Evolutionary conservation across 345 rosid genomes (phyloP), one percentile per base, ranked within the genome.

Genomic region (Brassica juncea): DNA sequence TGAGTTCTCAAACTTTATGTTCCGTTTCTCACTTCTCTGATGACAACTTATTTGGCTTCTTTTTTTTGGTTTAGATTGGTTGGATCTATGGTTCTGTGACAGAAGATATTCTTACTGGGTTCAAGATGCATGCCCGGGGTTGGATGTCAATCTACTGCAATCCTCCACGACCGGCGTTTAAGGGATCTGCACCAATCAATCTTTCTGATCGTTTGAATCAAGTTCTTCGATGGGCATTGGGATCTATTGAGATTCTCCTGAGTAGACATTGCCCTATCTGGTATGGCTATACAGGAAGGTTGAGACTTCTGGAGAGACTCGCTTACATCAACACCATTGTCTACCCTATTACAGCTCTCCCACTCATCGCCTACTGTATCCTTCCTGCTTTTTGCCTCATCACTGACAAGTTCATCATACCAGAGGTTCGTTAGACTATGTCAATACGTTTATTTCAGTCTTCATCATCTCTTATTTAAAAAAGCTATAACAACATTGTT

Each of bases 81-180:
- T 95, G 98, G 98, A 95, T 95, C 71, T 95, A 95, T 63, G 98
- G 99, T 78, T 94, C 99, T 60, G 99, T 94, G 73, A 94, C 99
- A 10, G 99, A 94, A 88, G 99, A 92, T 85, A 94, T 94, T 87
- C 85, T 95, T 71, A 95, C 99, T 19, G 99, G 99, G 34, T 95
- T 95, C 79, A 95, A 93, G 87, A 93, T 95, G 99, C 99, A 95
- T 82, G 93, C 98, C 14, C 93, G 99, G 59, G 98, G 99, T 30
- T 95, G 99, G 99, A 88, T 92, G 82, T 94, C 98, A 32, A 72
- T 94, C 76, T 94, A 94, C 72, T 94, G 98, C 57, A 86, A 92
- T 89, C 97, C 98, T 73, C 91, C 93, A 65, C 94, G 99, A 54
- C 97, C 99, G 54, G 97, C 98, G 71, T 94, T 94, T 49, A 94